Conservation (phyloP, 768 basidiomycete species). For the Mycena kentingensis region DNA sequence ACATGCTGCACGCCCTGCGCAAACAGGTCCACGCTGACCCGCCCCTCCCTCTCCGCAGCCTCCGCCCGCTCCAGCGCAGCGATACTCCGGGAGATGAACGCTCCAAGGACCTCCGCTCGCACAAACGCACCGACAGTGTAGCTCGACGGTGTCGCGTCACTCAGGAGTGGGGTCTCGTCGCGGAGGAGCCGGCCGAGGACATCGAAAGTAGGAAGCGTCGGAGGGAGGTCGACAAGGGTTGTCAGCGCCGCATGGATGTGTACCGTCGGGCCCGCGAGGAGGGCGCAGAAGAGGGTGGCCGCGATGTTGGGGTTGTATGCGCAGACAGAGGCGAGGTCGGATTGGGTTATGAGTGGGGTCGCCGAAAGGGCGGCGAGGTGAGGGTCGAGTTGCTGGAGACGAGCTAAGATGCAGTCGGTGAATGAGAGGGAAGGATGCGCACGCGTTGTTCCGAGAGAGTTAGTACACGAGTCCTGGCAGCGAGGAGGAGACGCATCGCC, state of each 20-base stretch:
- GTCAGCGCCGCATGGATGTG: slow-evolving; percentile 20
- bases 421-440: slow-evolving; percentile 1
- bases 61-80: slow-evolving; percentile 72
- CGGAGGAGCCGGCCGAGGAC: slow-evolving; percentile 68
- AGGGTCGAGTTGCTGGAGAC: slow-evolving; percentile 53
- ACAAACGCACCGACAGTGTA: slow-evolving; percentile 65
- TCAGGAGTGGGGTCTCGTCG: slow-evolving; percentile 56
- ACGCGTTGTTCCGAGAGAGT: slow-evolving; percentile 78
- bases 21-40: slow-evolving; percentile 71
- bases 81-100: slow-evolving; percentile 71
- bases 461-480: slow-evolving; percentile 70
- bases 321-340: slow-evolving; percentile 60
- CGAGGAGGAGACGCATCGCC: slow-evolving; percentile 67
- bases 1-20: slow-evolving; percentile 75
- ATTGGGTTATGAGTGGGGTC: slow-evolving; percentile 12
- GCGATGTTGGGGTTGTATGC: slow-evolving; percentile 71
- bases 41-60: slow-evolving; percentile 65
- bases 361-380: slow-evolving; percentile 65
- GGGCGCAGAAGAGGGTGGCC: slow-evolving; percentile 61
- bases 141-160: slow-evolving; percentile 39
- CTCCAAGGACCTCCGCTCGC: slow-evolving; percentile 63
- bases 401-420: not conserved
- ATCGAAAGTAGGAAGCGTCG: slow-evolving; percentile 73
- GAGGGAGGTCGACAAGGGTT: slow-evolving; percentile 63
- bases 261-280: slow-evolving; percentile 46